phyloP scores from a whole-genome alignment of 345 rosid genomes.

The Eucalyptus viminalis region DNA sequence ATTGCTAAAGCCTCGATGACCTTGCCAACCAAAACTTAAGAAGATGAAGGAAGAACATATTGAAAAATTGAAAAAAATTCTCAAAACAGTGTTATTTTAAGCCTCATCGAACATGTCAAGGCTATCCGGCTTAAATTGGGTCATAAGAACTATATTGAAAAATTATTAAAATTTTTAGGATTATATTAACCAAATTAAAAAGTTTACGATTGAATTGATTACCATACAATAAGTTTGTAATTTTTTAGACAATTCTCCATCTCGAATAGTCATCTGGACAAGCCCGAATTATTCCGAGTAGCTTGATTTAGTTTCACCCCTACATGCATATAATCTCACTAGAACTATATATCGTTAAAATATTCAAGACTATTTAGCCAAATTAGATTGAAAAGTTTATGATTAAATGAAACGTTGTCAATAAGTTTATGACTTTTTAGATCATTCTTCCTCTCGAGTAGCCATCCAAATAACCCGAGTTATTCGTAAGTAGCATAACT shows the following conservation, averaged over 20 bases:
- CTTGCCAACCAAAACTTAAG: not conserved
- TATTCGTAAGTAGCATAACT: not conserved
- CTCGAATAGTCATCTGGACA: not conserved
- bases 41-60: not conserved
- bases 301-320: not conserved
- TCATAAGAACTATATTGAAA: not conserved
- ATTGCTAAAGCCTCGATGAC: fast-evolving
- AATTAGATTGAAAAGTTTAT: not conserved
- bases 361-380: not conserved
- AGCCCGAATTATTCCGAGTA: not conserved
- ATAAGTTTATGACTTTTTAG: not conserved
- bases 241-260: not conserved
- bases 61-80: not conserved
- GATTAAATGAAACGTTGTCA: fast-evolving
- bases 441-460: not conserved
- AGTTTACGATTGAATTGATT: fast-evolving
- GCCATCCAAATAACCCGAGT: fast-evolving
- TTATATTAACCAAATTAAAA: not conserved
- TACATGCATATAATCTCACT: not conserved
- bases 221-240: fast-evolving
- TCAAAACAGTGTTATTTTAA: not conserved
- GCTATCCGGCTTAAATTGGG: not conserved
- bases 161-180: not conserved
- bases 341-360: not conserved
- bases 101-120: not conserved